These are phyloP conservation scores for Coniferiporia sulphurascens DNA, from an alignment of 1,284 basidiomycete species.

Conservation along the genomic window DNA sequence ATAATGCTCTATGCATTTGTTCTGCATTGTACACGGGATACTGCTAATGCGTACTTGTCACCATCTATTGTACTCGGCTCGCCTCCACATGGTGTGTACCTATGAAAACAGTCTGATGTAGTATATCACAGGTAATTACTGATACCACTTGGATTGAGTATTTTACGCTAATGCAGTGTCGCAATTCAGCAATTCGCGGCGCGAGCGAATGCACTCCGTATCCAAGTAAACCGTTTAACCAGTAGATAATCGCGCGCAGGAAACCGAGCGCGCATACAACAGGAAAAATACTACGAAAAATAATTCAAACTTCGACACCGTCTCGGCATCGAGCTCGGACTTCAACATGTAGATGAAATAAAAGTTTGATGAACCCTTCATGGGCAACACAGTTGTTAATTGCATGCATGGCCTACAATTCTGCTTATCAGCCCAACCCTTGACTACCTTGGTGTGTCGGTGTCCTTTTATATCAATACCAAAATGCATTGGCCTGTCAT, in stretches of 20 bases:
- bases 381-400: constrained; percentile 69
- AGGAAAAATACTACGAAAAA: too few relatives aligned
- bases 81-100: constrained; percentile 90
- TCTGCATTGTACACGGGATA: constrained; percentile 96
- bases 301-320: too few relatives aligned
- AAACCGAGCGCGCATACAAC: too few relatives aligned
- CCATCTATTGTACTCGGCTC: constrained; percentile 99
- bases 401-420: constrained; percentile 81
- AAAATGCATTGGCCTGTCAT: background rate
- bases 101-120: constrained; percentile 99
- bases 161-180: too few relatives aligned
- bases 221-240: too few relatives aligned
- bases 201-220: too few relatives aligned
- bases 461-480: constrained; percentile 19
- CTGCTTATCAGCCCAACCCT: constrained; percentile 76
- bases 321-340: too few relatives aligned
- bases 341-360: constrained; percentile 8
- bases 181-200: too few relatives aligned
- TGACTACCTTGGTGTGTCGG: constrained; percentile 72
- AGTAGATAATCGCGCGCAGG: too few relatives aligned
- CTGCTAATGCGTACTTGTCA: constrained; percentile 87
- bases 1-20: constrained; percentile 88
- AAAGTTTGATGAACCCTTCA: constrained; percentile 85
- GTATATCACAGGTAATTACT: constrained; percentile 79
- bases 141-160: too few relatives aligned